Percentiles rank a stretch among this genome's conserved stretches.
Conservation (phyloP, 805 yeast species). For the Kodamaea fukazawae region DNA sequence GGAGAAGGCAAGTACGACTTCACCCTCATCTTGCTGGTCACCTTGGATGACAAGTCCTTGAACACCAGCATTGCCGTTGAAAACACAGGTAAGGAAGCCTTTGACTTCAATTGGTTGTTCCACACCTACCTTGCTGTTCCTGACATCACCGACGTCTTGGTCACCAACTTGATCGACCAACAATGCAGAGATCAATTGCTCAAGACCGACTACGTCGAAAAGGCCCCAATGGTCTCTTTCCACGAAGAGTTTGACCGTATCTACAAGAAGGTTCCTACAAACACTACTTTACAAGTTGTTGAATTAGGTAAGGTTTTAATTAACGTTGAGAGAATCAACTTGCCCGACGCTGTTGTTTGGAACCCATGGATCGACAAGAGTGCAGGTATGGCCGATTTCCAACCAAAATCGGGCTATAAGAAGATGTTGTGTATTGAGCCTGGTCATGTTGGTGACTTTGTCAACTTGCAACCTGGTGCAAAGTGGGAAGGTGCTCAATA, state of each 20-base stretch:
- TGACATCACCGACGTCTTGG: slow-evolving; percentile 75
- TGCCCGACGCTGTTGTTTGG: slow-evolving; percentile 86
- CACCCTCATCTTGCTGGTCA: slow-evolving; percentile 37
- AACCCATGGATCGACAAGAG: slow-evolving; percentile 92
- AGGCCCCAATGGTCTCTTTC: slow-evolving; percentile 70
- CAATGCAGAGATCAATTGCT: slow-evolving; percentile 74
- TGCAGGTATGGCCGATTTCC: slow-evolving; percentile 82
- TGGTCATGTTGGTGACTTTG: slow-evolving; percentile 76
- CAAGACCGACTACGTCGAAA: slow-evolving; percentile 59
- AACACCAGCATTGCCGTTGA: slow-evolving; percentile 72
- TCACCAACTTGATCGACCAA: slow-evolving; percentile 75
- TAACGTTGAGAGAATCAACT: slow-evolving; percentile 60
- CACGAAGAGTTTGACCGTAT: slow-evolving; percentile 83
- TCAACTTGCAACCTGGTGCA: slow-evolving; percentile 63
- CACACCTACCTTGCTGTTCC: slow-evolving; percentile 80
- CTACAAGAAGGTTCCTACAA: slow-evolving; percentile 58
- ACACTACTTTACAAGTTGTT: slow-evolving; percentile 62
- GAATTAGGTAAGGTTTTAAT: slow-evolving; percentile 69
- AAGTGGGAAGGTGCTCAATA: slow-evolving; percentile 74
- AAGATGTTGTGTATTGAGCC: slow-evolving; percentile 95
- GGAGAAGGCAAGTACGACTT: slow-evolving; percentile 57
- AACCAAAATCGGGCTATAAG: slow-evolving; percentile 78
- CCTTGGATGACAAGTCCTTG: slow-evolving; percentile 49
- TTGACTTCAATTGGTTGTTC: slow-evolving; percentile 92
- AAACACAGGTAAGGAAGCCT: slow-evolving; percentile 61